These are phyloP conservation scores for Stephanocyclus meneghinianus DNA, from an alignment of 352 stramenopile species.

Conservation along the genomic window DNA sequence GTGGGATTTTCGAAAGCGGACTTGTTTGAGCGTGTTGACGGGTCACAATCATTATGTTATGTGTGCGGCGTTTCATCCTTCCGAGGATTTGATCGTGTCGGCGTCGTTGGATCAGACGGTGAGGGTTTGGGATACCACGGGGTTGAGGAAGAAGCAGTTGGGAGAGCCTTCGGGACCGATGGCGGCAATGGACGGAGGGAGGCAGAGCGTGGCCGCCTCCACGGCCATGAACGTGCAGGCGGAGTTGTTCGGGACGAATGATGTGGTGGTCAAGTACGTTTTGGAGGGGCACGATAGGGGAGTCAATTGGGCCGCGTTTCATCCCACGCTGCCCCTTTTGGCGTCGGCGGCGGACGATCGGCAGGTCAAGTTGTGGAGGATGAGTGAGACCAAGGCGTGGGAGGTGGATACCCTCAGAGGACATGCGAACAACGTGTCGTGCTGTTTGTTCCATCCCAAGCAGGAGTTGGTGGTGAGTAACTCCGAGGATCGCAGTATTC, in stretches of 20 bases:
- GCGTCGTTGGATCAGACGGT: constrained; percentile 98
- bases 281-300: constrained; percentile 98
- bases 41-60: constrained; percentile 99
- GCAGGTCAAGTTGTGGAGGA: constrained; percentile 98
- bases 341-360: constrained; percentile 98
- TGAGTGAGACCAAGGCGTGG: constrained; percentile 99
- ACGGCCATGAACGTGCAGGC: constrained; percentile 86
- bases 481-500: constrained; percentile 98
- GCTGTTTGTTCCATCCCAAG: constrained; percentile 98
- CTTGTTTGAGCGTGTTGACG: constrained; percentile 98
- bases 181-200: constrained; percentile 3
- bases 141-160: constrained; percentile 97
- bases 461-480: constrained; percentile 99
- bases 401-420: constrained; percentile 99
- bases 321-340: constrained; percentile 97
- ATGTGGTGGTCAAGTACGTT: constrained; percentile 99
- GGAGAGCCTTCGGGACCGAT: constrained; percentile 72
- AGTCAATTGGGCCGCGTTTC: constrained; percentile 99
- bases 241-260: constrained; percentile 98
- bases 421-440: constrained; percentile 99
- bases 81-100: constrained; percentile 98
- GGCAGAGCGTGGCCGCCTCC: constrained; percentile 56
- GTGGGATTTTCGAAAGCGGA: constrained; percentile 99
- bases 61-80: constrained; percentile 99
- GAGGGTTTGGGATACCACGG: constrained; percentile 99